Base-by-base conservation (phyloP, 768 basidiomycete species). In the Pisolithus marmoratus region DNA sequence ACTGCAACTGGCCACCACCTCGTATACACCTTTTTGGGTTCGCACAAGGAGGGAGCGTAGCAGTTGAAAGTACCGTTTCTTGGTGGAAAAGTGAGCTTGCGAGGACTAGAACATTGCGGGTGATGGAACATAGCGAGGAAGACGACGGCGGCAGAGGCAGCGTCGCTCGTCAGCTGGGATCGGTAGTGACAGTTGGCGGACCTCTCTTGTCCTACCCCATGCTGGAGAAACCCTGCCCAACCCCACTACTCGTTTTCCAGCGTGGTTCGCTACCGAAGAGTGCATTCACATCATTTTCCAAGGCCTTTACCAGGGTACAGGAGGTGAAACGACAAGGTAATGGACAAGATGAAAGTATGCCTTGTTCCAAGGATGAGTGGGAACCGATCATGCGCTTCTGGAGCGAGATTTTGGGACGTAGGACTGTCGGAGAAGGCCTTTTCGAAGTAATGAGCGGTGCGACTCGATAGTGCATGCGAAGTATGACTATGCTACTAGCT, bases 11-110 rank as follows among this genome's bases (percentile, higher is more conserved):
- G 93, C 72, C 82, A 6, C 59, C 75, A 0, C 52, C 78, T 9
- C 73, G 77, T n/a, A 85, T 96, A 38, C 93, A 96, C 63, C 62
- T 93, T 43, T 88, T 94, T 51, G 93, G 93, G 3, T 96, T 90
- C 56, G 88, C 80, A 0, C 93, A 96, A 65, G 93, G 93, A 1
- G 94, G 90, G 0, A 84, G 76, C 19, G 79, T 92, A 31, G 89
- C 83, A 1, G 77, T 74, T 2, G 92, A 96, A 66, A 73, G 81
- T 48, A 79, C 77, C 1, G 60, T 90, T 6, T 60, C 69, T 31
- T 78, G 74, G 70, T 87, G 83, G 80, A 81, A 71, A 48, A 55
- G 57, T 61, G 52, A 68, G 66, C 52, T 62, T 6, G 34, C 50
- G 7, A 48, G 29, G 38, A n/a, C 49, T 34, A 53, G 24, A 23